These are phyloP conservation scores for Boletus tylopilopsis DNA, from an alignment of 768 basidiomycete genomes.

Conservation along the genomic window DNA sequence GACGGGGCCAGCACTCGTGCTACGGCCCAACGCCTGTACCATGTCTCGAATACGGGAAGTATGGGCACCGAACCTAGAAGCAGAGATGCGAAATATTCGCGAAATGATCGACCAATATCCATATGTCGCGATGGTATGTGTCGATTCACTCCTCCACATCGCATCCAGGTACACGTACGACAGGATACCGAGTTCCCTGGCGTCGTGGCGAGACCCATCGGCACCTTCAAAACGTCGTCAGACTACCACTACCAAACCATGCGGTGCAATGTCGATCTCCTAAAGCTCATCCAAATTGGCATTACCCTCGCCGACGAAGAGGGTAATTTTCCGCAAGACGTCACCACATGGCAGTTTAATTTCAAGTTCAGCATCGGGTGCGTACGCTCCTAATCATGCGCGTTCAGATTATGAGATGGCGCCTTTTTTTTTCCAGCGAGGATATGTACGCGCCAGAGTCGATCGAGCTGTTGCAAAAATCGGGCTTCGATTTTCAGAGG, in stretches of 20 bases:
- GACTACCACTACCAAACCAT: constrained; percentile 99
- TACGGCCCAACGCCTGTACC: constrained; percentile 2
- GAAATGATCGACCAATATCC: constrained; percentile 87
- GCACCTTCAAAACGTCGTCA: constrained; percentile 91
- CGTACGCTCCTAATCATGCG: constrained; percentile 27
- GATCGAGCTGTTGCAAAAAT: constrained; percentile 89
- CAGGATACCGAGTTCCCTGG: constrained; percentile 99
- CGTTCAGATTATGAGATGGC: neutral
- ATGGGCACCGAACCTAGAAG: constrained; percentile 90
- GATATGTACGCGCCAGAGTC: constrained; percentile 99
- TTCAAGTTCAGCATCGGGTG: constrained; percentile 90
- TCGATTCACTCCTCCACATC: constrained; percentile 16
- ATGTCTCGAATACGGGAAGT: constrained; percentile 93
- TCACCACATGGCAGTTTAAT: constrained; percentile 99
- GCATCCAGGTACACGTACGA: constrained; percentile 1
- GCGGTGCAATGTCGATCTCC: constrained; percentile 97
- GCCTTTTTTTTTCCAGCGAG: constrained; percentile 49
- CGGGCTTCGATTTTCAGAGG: constrained; percentile 92
- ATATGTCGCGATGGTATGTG: constrained; percentile 87
- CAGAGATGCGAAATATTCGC: constrained; percentile 87
- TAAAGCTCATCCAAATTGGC: constrained; percentile 97
- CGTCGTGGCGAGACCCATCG: constrained; percentile 96
- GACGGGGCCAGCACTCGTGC: constrained; percentile 1
- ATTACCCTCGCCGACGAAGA: constrained; percentile 93
- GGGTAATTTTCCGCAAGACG: constrained; percentile 85